phyloP scores from a whole-genome alignment of 805 yeast species.

The Yarrowia sp. region DNA sequence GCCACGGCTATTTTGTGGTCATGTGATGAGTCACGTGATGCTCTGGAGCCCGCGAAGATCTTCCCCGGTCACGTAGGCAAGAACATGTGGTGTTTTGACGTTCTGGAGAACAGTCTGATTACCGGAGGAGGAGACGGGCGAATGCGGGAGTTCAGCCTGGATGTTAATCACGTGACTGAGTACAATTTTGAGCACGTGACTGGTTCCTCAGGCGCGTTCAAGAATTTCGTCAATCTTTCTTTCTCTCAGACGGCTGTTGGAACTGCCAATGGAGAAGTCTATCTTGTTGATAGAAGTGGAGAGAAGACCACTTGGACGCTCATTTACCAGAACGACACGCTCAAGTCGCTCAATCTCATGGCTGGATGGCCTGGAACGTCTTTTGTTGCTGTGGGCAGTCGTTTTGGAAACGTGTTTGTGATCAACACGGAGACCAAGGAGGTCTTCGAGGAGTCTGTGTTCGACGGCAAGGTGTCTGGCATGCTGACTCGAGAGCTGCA shows the following conservation, averaged over 20 bases:
- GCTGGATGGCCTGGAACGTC: constrained; percentile 6
- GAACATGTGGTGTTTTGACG: constrained; percentile 77
- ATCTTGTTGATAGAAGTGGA: not conserved
- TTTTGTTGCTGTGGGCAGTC: not conserved
- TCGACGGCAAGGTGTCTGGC: not conserved
- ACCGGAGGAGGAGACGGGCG: constrained; percentile 84
- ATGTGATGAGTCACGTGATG: constrained; percentile 36
- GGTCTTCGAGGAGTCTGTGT: not conserved
- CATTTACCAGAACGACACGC: not conserved
- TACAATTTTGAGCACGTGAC: not conserved
- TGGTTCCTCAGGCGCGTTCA: constrained; percentile 54
- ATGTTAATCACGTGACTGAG: constrained; percentile 37
- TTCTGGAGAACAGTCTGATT: constrained; percentile 54
- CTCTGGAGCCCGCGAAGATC: constrained; percentile 46
- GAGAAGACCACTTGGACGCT: not conserved
- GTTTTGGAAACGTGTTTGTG: constrained; percentile 15
- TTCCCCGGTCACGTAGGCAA: constrained; percentile 78
- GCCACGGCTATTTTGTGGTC: constrained; percentile 80
- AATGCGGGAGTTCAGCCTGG: constrained; percentile 57
- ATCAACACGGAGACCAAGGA: not conserved
- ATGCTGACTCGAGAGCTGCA: not conserved
- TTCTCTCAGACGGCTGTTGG: not conserved
- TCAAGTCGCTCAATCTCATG: not conserved
- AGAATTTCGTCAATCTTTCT: constrained; percentile 54
- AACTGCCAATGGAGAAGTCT: constrained; percentile 9